These are phyloP conservation scores for Psilocybe cyanescens DNA, from an alignment of 768 basidiomycete genomes.

Conservation along the genomic window DNA sequence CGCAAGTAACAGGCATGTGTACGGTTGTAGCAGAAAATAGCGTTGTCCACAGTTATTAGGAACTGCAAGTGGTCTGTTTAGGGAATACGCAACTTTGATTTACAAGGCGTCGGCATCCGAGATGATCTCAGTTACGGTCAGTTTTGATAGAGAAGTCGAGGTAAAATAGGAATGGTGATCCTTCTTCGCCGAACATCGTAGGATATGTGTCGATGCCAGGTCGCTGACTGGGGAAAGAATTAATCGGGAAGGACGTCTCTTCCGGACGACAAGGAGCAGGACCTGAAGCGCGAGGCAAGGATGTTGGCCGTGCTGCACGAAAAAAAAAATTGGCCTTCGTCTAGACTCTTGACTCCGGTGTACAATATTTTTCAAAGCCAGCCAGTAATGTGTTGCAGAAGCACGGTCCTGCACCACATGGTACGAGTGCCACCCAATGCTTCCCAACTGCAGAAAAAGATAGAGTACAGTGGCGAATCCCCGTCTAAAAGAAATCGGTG, in stretches of 20 bases:
- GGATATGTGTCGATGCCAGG: background rate
- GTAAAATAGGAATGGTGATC: background rate
- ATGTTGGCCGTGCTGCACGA: background rate
- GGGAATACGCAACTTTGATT: background rate
- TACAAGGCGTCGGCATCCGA: background rate
- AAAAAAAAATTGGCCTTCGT: background rate
- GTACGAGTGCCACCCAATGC: background rate
- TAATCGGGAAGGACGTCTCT: background rate
- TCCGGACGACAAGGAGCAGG: background rate
- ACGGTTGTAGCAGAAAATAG: background rate
- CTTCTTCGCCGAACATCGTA: background rate
- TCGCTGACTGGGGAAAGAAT: background rate
- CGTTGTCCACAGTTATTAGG: background rate
- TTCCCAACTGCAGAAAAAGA: background rate
- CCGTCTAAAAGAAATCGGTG: slow-evolving; percentile 1
- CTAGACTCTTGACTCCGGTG: background rate
- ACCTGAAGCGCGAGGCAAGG: background rate
- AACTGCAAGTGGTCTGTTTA: background rate
- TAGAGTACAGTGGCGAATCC: background rate
- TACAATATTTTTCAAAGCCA: background rate
- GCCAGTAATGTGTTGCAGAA: background rate
- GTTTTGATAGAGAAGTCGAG: background rate
- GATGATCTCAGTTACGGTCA: background rate
- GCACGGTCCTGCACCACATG: slow-evolving; percentile 4
- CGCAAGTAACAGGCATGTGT: slow-evolving; percentile 7